Base-by-base conservation (phyloP, 1,284 basidiomycete genomes). In the Irpex sp. region DNA sequence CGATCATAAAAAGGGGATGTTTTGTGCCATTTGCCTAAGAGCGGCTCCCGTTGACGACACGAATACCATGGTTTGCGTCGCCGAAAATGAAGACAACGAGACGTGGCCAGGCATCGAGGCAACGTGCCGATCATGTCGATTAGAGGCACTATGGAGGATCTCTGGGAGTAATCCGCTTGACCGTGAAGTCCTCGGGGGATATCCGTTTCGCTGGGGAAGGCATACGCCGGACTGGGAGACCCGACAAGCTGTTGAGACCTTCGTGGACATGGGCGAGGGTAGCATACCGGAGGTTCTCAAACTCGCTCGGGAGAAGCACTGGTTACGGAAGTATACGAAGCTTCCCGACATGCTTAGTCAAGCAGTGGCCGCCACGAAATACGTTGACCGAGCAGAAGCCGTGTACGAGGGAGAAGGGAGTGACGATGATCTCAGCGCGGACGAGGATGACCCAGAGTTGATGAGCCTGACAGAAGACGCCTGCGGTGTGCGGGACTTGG, bases 241-340 rank as follows among this genome's bases (percentile, higher is more conserved):
- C 52, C 80, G 86, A 56, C 81, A 81, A 67, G 75, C 77, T 2
- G 74, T 92, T 4, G 87, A 88, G 61, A 79, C 81, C 11, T 92
- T 89, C 75, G 73, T 92, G 51, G 89, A 91, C 60, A 76, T 87
- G 17, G 88, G 84, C 2, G 90, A 92, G 66, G 90, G 90, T n/a
- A 81, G 78, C 1, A 81, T 91, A 62, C 69, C 73, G 34, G 85
- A 89, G 56, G 84, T 91, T n/a, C 72, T 91, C 37, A 71, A 70
- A 51, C 71, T 86, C 31, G 86, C 86, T 34, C 78, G 83, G 65
- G 90, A 92, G 72, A 88, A 89, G 73, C 77, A 80, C 60, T 92
- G 90, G 90, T 72, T 92, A 57, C 77, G 84, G 51, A 80, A 76
- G 59, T 75, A 85, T 70, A 92, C 89, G 0, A 85, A 86, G 66